These are phyloP conservation scores for thale cress (Arabidopsis thaliana) DNA, from an alignment of 345 rosid genomes.

Conservation along the genomic window TAIR10.1 NC_003076.8:24530501-24531000, in stretches of 20 bases:
- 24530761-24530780: background rate
- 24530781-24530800: background rate
- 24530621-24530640: background rate
- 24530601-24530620: background rate
- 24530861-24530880: background rate
- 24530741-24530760: background rate
- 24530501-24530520: background rate
- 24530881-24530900: background rate
- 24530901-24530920: background rate
- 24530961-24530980: background rate
- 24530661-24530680: background rate
- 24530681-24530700: background rate
- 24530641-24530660: conserved; percentile 21
- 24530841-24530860: background rate
- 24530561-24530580: background rate
- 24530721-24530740: background rate
- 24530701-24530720: background rate
- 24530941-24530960: background rate
- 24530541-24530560: no score
- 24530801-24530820: conserved; percentile 17
- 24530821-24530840: background rate
- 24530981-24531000: background rate
- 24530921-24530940: background rate
- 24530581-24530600: background rate
- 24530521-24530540: background rate